These are phyloP conservation scores for Naematelia encephala DNA, from an alignment of 768 basidiomycete species.

Conservation along the genomic window DNA sequence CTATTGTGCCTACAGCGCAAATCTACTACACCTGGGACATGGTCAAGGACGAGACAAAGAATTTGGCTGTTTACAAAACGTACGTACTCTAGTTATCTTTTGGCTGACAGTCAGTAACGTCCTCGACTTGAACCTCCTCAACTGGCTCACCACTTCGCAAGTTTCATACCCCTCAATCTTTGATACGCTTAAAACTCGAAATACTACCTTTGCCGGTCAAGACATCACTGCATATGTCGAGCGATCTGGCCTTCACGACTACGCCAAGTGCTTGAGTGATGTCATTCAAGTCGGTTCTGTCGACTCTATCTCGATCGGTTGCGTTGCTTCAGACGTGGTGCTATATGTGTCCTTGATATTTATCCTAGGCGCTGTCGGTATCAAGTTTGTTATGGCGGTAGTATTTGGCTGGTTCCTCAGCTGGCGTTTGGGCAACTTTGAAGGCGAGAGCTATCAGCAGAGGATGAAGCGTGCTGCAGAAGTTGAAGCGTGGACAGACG, in stretches of 20 bases:
- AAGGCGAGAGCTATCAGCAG: constrained; percentile 85
- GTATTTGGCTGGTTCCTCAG: constrained; percentile 97
- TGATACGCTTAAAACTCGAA: constrained; percentile 66
- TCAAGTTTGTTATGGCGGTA: constrained; percentile 94
- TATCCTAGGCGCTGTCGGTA: constrained; percentile 93
- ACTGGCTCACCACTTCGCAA: constrained; percentile 76
- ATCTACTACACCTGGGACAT: constrained; percentile 94
- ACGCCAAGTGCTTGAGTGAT: constrained; percentile 82
- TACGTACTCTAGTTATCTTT: constrained; percentile 54
- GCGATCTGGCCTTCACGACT: constrained; percentile 63
- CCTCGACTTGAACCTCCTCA: constrained; percentile 79
- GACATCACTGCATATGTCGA: constrained; percentile 84
- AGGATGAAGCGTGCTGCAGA: constrained; percentile 82
- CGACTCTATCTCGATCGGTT: constrained; percentile 90
- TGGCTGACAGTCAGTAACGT: constrained; percentile 60
- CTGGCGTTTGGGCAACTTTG: constrained; percentile 91
- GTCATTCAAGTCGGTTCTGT: constrained; percentile 85
- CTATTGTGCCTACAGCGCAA: constrained; percentile 65
- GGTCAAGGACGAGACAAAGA: constrained; percentile 64
- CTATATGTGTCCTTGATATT: constrained; percentile 93
- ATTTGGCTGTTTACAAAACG: constrained; percentile 92
- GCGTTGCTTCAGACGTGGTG: constrained; percentile 90
- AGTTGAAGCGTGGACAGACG: constrained; percentile 94
- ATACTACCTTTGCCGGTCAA: constrained; percentile 71
- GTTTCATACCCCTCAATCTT: constrained; percentile 81